Evolutionary conservation across 179 eudicot genomes (phyloP).

Genomic region (Vitellaria paradoxa): DNA sequence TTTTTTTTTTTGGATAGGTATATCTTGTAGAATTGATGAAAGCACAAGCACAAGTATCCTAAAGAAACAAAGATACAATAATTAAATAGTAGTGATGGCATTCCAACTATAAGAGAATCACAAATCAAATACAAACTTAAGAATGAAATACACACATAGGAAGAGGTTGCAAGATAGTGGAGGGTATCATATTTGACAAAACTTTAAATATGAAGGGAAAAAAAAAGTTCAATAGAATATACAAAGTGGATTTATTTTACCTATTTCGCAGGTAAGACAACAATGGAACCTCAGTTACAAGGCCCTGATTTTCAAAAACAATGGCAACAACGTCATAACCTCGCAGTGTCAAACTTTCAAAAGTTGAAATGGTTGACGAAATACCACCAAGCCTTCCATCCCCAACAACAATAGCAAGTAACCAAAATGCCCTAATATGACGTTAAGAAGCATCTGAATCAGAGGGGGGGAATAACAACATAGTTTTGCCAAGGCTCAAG

Average conservation of each 20-base stretch:
- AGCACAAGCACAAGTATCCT: too few species aligned
- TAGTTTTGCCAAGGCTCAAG: background rate
- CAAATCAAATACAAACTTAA: background rate
- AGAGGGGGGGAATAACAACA: background rate
- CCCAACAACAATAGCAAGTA: too few species aligned
- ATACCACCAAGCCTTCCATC: slow-evolving; percentile 98
- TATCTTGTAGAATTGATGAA: too few species aligned
- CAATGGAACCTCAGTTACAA: slow-evolving; percentile 64
- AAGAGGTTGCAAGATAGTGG: too few species aligned
- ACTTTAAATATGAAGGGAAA: background rate
- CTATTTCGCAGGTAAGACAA: too few species aligned
- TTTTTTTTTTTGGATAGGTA: too few species aligned
- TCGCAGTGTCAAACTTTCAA: slow-evolving; percentile 81
- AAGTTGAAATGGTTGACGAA: slow-evolving; percentile 87
- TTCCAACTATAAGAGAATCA: too few species aligned
- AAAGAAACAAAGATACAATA: too few species aligned
- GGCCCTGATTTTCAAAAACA: too few species aligned
- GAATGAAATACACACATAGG: too few species aligned
- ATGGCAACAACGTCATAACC: slow-evolving; percentile 97
- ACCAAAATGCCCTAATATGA: slow-evolving; percentile 77
- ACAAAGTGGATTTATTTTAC: slow-evolving; percentile 40
- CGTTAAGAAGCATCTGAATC: slow-evolving; percentile 10
- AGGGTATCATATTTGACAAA: too few species aligned
- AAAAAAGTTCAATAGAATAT: too few species aligned
- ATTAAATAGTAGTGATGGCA: background rate